phyloP scores from a whole-genome alignment of 768 basidiomycete genomes.

The Calocera cornea region DNA sequence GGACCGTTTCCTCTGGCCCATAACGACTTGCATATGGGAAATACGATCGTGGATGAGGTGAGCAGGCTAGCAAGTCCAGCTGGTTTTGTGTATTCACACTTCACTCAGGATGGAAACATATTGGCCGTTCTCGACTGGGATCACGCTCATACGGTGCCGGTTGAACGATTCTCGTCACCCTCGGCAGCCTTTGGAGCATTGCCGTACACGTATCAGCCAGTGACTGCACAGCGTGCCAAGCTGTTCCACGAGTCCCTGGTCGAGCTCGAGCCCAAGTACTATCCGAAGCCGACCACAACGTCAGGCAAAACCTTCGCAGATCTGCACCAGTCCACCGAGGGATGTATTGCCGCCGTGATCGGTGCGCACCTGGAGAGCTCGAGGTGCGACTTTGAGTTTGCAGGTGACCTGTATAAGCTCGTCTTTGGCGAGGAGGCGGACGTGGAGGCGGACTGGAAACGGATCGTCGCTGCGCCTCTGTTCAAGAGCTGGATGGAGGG shows the following conservation, averaged over 20 bases:
- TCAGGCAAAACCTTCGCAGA: neutral
- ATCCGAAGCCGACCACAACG: neutral
- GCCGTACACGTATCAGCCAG: neutral
- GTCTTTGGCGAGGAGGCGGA: neutral
- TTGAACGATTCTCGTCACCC: neutral
- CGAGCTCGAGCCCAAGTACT: neutral
- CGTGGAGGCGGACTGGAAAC: neutral
- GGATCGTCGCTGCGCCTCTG: neutral
- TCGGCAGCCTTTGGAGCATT: neutral
- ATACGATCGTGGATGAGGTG: neutral
- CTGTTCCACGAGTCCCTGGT: neutral
- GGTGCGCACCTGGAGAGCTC: neutral
- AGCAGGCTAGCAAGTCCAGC: too few species aligned
- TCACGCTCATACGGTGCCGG: neutral
- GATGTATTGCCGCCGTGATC: neutral
- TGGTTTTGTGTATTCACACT: too few species aligned
- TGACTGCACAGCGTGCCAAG: neutral
- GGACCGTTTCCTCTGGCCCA: neutral
- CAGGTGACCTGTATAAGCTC: neutral
- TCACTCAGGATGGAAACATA: neutral
- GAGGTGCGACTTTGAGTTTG: neutral
- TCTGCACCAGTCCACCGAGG: neutral
- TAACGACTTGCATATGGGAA: neutral
- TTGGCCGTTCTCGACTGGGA: neutral
- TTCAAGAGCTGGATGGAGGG: neutral